Base-by-base conservation (phyloP, 345 rosid genomes). In the Stellera chamaejasme region DNA sequence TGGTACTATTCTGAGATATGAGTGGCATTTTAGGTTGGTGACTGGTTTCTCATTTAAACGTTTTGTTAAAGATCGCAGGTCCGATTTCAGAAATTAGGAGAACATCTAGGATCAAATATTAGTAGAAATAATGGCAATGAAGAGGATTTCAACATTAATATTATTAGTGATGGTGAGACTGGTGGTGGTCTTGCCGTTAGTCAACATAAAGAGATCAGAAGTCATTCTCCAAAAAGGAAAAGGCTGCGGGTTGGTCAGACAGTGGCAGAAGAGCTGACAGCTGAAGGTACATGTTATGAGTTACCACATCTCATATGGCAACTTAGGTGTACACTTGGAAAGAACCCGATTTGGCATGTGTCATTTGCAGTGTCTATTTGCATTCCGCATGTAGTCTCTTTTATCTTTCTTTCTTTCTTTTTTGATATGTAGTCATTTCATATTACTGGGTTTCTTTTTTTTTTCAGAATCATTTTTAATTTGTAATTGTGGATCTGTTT, bases 11-110 rank as follows among this genome's bases (percentile, higher is more conserved):
- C 39, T 32, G 2, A 32, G 39, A 32, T 32, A 1, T 32, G 39
- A 8, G 39, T 32, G 9, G 39, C 39, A 32, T 32, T 32, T 32
- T 5, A 32, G 39, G 7, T 1, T 32, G 39, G 9, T 32, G 9
- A 32, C 39, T 32, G 39, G 39, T 53, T 54, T 44, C 36, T 11
- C 58, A 48, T 59, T 23, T 27, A 64, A 69, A 58, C 72, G 23
- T 32, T 32, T 5, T 32, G 39, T 43, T 63, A 56, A 60, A 93
- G 99, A 75, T 85, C 96, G 58, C 77, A 90, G 75, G 70, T 63
- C 56, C 90, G 85, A 48, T 77, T 87, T 59, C 79, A 83, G 66
- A 85, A 73, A 71, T 63, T 83, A 68, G 97, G 78, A 63, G 77
- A 73, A 68, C 87, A 87, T 69, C 90, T 93, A 69, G 75, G 76